Conservation (phyloP, 2,329 filamentous ascomycete genomes). For the Aspergillus sp. region DNA sequence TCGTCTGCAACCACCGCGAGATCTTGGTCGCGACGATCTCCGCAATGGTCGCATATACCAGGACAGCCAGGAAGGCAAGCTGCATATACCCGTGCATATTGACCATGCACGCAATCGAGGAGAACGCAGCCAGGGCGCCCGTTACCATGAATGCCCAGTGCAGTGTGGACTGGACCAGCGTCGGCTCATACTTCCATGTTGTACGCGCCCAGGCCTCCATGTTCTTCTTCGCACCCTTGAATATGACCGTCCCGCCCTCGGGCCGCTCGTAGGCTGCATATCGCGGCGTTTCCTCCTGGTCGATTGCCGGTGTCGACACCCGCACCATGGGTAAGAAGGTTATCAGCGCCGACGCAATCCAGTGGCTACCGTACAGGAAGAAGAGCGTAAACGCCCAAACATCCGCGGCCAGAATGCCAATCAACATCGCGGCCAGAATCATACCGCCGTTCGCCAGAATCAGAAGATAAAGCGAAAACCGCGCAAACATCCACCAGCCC, state of each 20-base stretch:
- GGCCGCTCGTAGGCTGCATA: conserved; percentile 34
- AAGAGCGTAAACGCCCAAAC: conserved; percentile 33
- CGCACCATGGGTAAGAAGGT: conserved; percentile 25
- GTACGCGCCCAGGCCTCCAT: conserved; percentile 32
- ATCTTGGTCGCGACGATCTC: conserved; percentile 30
- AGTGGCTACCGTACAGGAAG: conserved; percentile 30
- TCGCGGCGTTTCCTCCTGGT: conserved; percentile 17
- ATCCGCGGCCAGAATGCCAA: conserved; percentile 27
- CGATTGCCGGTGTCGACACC: conserved; percentile 13
- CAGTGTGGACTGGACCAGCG: conserved; percentile 15
- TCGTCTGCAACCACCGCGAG: conserved; percentile 24
- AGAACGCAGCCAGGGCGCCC: conserved; percentile 27
- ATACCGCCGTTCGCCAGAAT: conserved; percentile 26
- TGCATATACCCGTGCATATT: conserved; percentile 34
- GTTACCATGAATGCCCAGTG: conserved; percentile 32
- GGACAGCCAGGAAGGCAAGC: conserved; percentile 27
- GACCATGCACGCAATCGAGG: conserved; percentile 36
- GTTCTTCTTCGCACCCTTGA: conserved; percentile 29
- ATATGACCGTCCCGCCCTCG: conserved; percentile 33
- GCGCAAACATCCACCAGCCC: conserved; percentile 15
- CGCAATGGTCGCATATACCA: conserved; percentile 29
- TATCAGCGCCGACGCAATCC: conserved; percentile 27
- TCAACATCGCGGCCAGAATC: conserved; percentile 24
- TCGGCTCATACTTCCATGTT: conserved; percentile 29
- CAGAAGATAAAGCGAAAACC: conserved; percentile 22